A percentile compares a stretch with the other conserved stretches of the same genome.
Evolutionary conservation across 1,139 yeast genomes (phyloP).

Genomic region (Saccharomyces pastorianus): DNA sequence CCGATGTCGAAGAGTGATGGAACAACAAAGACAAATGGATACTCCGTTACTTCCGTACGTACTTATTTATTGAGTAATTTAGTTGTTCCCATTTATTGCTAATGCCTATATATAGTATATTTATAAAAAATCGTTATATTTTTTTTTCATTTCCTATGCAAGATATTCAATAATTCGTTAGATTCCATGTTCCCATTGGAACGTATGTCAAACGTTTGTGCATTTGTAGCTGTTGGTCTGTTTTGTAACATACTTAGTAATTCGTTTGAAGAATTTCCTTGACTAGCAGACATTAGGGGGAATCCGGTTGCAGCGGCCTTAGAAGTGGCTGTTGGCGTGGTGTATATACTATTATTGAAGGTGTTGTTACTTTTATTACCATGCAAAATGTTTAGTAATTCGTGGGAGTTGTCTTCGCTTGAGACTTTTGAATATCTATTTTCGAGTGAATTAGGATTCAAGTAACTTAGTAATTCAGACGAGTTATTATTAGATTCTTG

Average conservation of each 20-base stretch:
- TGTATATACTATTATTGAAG: background rate
- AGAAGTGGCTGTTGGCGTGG: too few relatives aligned
- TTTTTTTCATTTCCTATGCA: constrained; percentile 13
- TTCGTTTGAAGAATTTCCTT: background rate
- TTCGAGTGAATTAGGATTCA: background rate
- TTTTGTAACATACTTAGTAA: background rate
- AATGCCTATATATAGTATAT: background rate
- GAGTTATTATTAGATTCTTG: background rate
- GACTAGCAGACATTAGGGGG: background rate
- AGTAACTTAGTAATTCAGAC: background rate
- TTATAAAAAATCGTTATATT: background rate
- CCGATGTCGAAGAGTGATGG: constrained; percentile 28
- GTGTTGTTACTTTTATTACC: constrained; percentile 5
- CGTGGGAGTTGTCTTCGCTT: constrained; percentile 10
- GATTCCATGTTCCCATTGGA: constrained; percentile 2
- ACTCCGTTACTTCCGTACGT: background rate
- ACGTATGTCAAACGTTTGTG: background rate
- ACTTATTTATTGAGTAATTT: background rate
- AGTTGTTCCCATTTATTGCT: background rate
- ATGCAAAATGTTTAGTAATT: constrained; percentile 19
- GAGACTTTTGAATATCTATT: constrained; percentile 8
- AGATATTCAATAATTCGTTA: constrained; percentile 13
- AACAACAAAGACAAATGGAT: background rate
- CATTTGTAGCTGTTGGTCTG: background rate
- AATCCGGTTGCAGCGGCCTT: background rate